phyloP scores from a whole-genome alignment of 352 stramenopile genomes.

The Globisporangium nagaii region DNA sequence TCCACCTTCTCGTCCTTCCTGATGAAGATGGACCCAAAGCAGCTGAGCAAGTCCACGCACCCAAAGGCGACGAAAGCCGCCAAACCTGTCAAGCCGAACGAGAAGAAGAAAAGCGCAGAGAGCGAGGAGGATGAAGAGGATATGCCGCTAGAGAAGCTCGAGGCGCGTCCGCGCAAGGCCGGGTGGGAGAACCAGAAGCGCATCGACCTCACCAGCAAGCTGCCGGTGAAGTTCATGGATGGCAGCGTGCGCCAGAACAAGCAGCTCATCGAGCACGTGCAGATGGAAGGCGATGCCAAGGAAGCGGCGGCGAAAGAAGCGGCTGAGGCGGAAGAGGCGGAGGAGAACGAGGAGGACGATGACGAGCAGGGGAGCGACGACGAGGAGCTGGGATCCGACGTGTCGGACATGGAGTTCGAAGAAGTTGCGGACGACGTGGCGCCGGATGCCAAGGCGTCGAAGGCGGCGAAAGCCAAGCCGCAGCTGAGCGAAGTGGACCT shows the following conservation, averaged over 20 bases:
- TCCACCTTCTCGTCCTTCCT: slow-evolving; percentile 68
- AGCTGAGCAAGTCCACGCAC: slow-evolving; percentile 41
- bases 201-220: slow-evolving; percentile 58
- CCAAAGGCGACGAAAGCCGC: slow-evolving; percentile 24
- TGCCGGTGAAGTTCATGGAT: slow-evolving; percentile 86
- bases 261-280: slow-evolving; percentile 37
- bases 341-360: slow-evolving; percentile 31
- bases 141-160: slow-evolving; percentile 72
- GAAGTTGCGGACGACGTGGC: slow-evolving; percentile 36
- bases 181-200: slow-evolving; percentile 55
- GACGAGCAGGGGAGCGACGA: slow-evolving; percentile 17
- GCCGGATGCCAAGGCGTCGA: slow-evolving; percentile 1
- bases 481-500: slow-evolving; percentile 50
- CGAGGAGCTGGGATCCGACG: slow-evolving; percentile 51
- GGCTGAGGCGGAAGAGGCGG: slow-evolving; percentile 25
- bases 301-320: slow-evolving; percentile 25
- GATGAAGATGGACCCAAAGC: slow-evolving; percentile 70
- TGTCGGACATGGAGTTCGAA: slow-evolving; percentile 83
- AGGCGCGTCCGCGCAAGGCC: slow-evolving; percentile 57
- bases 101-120: slow-evolving; percentile 11
- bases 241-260: slow-evolving; percentile 76
- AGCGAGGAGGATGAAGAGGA: slow-evolving; percentile 26
- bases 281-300: slow-evolving; percentile 17
- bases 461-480: slow-evolving; percentile 1
- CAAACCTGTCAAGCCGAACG: slow-evolving; percentile 15